A percentile compares a stretch with the other conserved stretches of the same genome.
phyloP scores from a whole-genome alignment of 202 grass and related monocot genomes.

The Eragrostis tef region DNA sequence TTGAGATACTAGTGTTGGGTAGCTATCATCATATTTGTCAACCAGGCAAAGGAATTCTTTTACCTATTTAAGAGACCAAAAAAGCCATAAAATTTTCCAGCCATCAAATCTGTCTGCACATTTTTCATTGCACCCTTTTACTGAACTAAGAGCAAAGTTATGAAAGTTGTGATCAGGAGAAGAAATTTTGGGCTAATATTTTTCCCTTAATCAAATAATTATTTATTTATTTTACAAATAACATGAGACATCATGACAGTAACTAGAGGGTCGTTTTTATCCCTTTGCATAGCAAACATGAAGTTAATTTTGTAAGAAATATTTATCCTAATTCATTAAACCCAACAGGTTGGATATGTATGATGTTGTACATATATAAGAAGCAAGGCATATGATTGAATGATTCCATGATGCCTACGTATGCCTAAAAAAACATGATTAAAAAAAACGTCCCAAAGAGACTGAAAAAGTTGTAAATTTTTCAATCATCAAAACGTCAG shows the following conservation, averaged over 20 bases:
- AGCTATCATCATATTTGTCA: conserved; percentile 24
- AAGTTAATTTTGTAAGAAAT: not conserved
- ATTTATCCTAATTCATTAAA: not conserved
- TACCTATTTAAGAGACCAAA: not conserved
- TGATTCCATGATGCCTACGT: conserved; percentile 46
- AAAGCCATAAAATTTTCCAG: not conserved
- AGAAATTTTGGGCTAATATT: too few relatives aligned
- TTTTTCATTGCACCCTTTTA: conserved; percentile 11
- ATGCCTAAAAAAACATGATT: conserved; percentile 40
- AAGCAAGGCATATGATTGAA: conserved; percentile 50
- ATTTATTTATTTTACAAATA: not conserved
- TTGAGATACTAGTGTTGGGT: not conserved
- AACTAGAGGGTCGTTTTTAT: not conserved
- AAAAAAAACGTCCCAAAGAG: not conserved
- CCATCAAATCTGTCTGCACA: not conserved
- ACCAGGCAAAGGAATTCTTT: not conserved
- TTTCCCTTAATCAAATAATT: too few relatives aligned
- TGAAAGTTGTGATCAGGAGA: not conserved
- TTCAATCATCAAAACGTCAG: not conserved
- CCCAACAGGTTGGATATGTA: conserved; percentile 25
- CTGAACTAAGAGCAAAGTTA: not conserved
- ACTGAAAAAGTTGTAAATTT: not conserved
- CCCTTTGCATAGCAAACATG: not conserved
- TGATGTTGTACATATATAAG: conserved; percentile 36
- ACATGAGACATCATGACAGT: too few relatives aligned